Evolutionary conservation across 305 asterid species (phyloP).

Genomic region (Plantago rigida): DNA sequence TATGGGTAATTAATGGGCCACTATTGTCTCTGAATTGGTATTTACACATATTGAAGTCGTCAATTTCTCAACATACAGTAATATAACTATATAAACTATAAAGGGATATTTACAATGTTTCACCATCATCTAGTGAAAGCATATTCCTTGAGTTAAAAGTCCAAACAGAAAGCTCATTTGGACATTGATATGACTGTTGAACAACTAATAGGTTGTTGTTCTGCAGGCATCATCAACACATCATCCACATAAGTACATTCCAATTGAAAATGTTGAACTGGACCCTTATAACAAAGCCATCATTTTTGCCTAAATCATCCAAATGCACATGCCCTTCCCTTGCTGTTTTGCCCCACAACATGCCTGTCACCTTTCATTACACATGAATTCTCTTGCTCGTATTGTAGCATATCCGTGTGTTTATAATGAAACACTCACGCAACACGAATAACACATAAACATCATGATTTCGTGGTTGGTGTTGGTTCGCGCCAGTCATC

Average conservation of each 20-base stretch:
- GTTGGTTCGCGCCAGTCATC: neutral
- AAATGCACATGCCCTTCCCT: neutral
- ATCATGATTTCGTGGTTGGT: neutral
- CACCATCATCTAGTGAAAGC: constrained; percentile 1
- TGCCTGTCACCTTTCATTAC: constrained; percentile 6
- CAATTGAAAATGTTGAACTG: constrained; percentile 3
- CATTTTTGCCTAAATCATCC: neutral
- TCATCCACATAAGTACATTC: constrained; percentile 3
- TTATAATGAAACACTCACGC: no score
- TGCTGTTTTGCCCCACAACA: constrained; percentile 1
- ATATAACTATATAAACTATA: no score
- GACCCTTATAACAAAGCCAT: constrained; percentile 7
- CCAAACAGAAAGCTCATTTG: neutral
- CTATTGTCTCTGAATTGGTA: no score
- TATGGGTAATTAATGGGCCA: no score
- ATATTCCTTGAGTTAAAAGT: neutral
- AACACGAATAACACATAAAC: no score
- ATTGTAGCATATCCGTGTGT: no score
- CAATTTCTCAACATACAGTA: no score
- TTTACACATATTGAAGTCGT: no score
- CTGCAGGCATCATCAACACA: constrained; percentile 1
- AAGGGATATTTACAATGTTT: neutral
- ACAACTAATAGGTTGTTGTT: neutral
- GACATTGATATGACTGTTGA: neutral
- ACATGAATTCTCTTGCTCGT: no score